Base-by-base conservation (phyloP, 306 rosid genomes). In the Prunus mira region DNA sequence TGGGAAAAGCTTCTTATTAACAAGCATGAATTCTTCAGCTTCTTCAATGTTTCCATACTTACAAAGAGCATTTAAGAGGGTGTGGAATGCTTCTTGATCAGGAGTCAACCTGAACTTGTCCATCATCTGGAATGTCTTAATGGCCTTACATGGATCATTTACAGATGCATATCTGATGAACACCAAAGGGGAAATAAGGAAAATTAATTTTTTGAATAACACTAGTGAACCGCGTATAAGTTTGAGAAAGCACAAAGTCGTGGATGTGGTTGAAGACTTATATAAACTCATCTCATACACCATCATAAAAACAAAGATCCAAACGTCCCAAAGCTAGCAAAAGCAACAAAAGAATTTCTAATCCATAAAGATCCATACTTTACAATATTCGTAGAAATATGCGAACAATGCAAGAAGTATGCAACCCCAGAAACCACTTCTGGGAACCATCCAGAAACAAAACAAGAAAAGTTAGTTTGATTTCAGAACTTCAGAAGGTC, bases 11-110 rank as follows among this genome's bases (percentile, higher is more conserved):
- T 92, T 94, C 86, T 84, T 88, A 76, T 87, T 87, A 45, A 80
- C 80, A 32, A 91, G 83, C 97, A 94, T 91, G 76, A 89, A 88
- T 83, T 92, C 98, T 89, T 94, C 96, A 30, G 97, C 98, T 83
- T 94, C 96, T 77, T 94, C 97, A 3, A 89, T 80, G 65, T 86
- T 85, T 46, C 91, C 97, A 76, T 90, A 72, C 66, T 77, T 84
- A 83, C 97, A 92, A 25, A 94, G 97, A 28, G 92, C 82, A 70
- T 71, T 83, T 78, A 94, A 75, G 65, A 92, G 88, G 17, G 80
- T 74, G 78, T 71, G 78, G 78, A 86, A 84, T 61, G 95, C 93
- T 77, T 82, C 92, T 73, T 82, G 88, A 82, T 94, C 96, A 57
- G 91, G 93, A 77, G 76, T 63, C 95, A 92, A 71, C 75, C 84